Base-by-base conservation (phyloP, 805 yeast species). In the Saccharomycopsis sp. region DNA sequence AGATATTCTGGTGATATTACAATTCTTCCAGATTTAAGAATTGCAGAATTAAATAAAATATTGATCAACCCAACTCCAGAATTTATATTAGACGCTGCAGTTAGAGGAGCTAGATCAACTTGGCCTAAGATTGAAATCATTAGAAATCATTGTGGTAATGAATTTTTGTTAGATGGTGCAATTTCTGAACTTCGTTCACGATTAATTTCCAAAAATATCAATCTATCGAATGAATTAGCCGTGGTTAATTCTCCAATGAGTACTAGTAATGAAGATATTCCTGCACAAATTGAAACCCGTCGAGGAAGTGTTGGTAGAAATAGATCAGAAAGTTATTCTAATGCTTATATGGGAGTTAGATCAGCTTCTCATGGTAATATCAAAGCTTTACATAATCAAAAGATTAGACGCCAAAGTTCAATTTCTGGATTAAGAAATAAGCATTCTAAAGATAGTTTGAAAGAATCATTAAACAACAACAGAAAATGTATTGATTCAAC, bases 1-100 rank as follows among this genome's bases (percentile, higher is more conserved):
- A 77, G 78, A 47, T 92, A 92, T 56, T 78, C 88, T 10, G 99
- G 98, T 1, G 94, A 92, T 57, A 80, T 92, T 30, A 92, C 97
- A 1, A 87, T 92, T 34, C 59, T 94, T 34, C 98, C 97, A 0
- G 83, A 81, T 37, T 64, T 82, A 43, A 63, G 69, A 29, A 59
- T 75, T 39, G 49, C 66, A 1, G 87, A 85, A 47, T 61, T 84
- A 37, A 59, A 67, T 28, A 75, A 74, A 42, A 57, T 92, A 25
- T 66, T 92, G 50, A 69, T 71, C 17, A 89, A 92, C 53, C 99
- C 99, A 1, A 72, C 88, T 0, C 77, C 82, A 0, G 83, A 75
- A 39, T 85, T 82, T 51, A 57, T 88, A 33, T 57, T 77, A 34
- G 80, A 79, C 42, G 73, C 83, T 44, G 71, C 80, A 2, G 67